These are phyloP conservation scores for Tylopilus balloui DNA, from an alignment of 768 basidiomycete genomes.

Conservation along the genomic window DNA sequence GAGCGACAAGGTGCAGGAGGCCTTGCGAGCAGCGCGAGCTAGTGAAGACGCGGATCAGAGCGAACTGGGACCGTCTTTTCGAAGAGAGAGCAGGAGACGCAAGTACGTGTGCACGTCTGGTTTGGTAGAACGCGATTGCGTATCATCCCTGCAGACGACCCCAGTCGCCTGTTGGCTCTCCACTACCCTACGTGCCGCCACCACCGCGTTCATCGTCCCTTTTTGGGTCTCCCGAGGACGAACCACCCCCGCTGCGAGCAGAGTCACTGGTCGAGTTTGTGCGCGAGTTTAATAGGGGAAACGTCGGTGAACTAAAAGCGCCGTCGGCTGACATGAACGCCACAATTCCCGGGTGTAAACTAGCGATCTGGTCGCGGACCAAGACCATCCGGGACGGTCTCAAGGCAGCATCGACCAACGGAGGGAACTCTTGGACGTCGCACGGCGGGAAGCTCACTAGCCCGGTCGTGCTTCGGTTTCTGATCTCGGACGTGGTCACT, in stretches of 20 bases:
- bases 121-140: background rate
- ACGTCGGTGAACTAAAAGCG: constrained; percentile 11
- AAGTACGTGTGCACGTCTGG: constrained; percentile 38
- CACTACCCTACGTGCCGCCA: constrained; percentile 50
- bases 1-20: constrained; percentile 54
- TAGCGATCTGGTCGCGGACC: constrained; percentile 55
- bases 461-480: constrained; percentile 49
- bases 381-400: constrained; percentile 11
- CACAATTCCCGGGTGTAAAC: constrained; percentile 27
- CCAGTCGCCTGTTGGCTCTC: constrained; percentile 53
- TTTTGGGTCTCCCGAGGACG: constrained; percentile 41
- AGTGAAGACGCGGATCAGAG: constrained; percentile 52
- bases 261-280: constrained; percentile 52
- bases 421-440: background rate
- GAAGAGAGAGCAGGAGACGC: constrained; percentile 52
- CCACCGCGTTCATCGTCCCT: constrained; percentile 36
- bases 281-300: constrained; percentile 48
- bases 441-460: constrained; percentile 22
- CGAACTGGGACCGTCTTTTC: constrained; percentile 42
- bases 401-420: background rate
- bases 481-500: constrained; percentile 59
- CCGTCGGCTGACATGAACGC: background rate
- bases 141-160: constrained; percentile 36
- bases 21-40: constrained; percentile 48
- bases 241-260: constrained; percentile 36